These are phyloP conservation scores for Debaryomyces coudertii DNA, from an alignment of 1,139 yeast species.

Conservation along the genomic window DNA sequence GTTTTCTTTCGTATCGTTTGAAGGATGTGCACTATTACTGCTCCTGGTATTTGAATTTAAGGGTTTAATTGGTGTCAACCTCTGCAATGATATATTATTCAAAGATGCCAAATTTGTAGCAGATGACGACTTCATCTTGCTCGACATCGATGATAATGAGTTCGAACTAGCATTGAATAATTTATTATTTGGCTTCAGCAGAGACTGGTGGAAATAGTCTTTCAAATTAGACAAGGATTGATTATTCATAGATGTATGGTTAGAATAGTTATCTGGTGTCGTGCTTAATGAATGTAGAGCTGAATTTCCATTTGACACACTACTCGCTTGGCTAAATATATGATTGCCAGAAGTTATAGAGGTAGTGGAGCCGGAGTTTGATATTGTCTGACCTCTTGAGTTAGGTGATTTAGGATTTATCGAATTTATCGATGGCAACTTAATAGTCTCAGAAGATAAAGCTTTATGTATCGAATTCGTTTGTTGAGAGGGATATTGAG, in stretches of 20 bases:
- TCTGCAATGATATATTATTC: slow-evolving; percentile 26
- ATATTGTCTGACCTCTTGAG: slow-evolving; percentile 10
- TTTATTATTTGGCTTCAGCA: slow-evolving; percentile 21
- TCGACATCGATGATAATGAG: slow-evolving; percentile 31
- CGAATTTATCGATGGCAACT: slow-evolving; percentile 10
- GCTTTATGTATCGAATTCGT: slow-evolving; percentile 9
- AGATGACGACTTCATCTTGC: slow-evolving; percentile 26
- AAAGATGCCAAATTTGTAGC: slow-evolving; percentile 27
- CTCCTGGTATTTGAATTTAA: slow-evolving; percentile 12
- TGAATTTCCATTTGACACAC: slow-evolving; percentile 25
- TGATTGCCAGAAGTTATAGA: slow-evolving; percentile 27
- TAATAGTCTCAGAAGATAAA: slow-evolving; percentile 11
- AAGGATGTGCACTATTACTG: slow-evolving; percentile 8
- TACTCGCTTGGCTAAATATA: slow-evolving; percentile 22
- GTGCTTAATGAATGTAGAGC: slow-evolving; percentile 36
- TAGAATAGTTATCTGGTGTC: slow-evolving; percentile 31
- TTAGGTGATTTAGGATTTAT: slow-evolving; percentile 3
- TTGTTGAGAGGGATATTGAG: slow-evolving; percentile 7
- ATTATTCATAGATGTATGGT: slow-evolving; percentile 15
- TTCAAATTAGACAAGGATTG: slow-evolving; percentile 33
- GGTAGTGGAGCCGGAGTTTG: slow-evolving; percentile 18
- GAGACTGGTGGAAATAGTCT: slow-evolving; percentile 32
- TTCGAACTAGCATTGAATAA: slow-evolving; percentile 29
- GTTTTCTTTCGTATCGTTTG: slow-evolving; percentile 24
- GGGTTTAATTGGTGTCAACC: slow-evolving; percentile 47